Base-by-base conservation (phyloP, 1,139 yeast species). In the Meyerozyma carpophila region DNA sequence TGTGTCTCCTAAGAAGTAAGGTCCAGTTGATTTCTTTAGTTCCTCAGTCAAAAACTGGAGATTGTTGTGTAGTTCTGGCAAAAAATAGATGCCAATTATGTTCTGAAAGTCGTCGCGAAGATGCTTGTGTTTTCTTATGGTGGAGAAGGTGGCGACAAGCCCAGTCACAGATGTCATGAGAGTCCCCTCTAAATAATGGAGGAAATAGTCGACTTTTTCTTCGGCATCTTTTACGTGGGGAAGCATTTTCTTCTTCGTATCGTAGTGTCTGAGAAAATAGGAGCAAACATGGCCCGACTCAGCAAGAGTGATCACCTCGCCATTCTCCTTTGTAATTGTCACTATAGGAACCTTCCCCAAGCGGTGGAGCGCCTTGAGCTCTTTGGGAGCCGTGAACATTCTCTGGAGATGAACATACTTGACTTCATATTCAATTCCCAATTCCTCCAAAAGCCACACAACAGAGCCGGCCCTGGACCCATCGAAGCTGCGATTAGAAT, bases 1-100 rank as follows among this genome's bases (percentile, higher is more conserved):
- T 43, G 59, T 58, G 42, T 55, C 50, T n/a, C 73, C 77, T 16
- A 70, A 73, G 48, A 71, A 66, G 44, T 54, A 68, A 1, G 36
- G 11, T 11, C 36, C 36, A 13, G 13, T 9, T 2, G 11, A 9
- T 14, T 2, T 59, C 56, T 10, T 54, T 49, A 3, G 57, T 54
- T 13, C 55, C 55, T n/a, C 56, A 56, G 36, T 32, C 36, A 32
- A 32, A 13, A 3, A 32, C 36, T 13, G n/a, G 36, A 32, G 36
- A 8, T 32, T 32, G 36, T 32, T 32, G 14, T 39, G 59, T 58
- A 42, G 69, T 53, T 37, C 59, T 59, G 20, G 41, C 39, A 37
- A 70, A 73, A 51, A 70, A 60, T 44, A 53, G 68, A 27, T 56
- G 47, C 43, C 68, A 57, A 39, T 62, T 8, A 32, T 58, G 32